These are phyloP conservation scores for Gastroboletus turbinatus DNA, from an alignment of 1,284 basidiomycete genomes.

Conservation along the genomic window DNA sequence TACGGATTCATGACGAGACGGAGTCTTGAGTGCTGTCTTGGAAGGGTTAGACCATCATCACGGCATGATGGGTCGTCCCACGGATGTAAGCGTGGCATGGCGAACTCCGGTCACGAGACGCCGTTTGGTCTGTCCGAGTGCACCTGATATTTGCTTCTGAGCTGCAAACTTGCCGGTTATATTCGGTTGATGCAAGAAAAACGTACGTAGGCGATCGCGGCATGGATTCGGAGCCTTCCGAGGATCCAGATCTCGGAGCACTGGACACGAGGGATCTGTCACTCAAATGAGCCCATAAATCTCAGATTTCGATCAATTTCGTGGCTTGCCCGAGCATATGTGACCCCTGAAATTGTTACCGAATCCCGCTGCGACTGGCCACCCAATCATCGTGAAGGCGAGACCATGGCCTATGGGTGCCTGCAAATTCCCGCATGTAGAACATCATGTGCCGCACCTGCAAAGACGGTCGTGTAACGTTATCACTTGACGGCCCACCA, in stretches of 20 bases:
- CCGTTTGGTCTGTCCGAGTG: slow-evolving; percentile 12
- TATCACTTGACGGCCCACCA: not conserved
- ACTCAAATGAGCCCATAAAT: slow-evolving; percentile 28
- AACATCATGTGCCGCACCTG: not conserved
- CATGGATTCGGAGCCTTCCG: slow-evolving; percentile 24
- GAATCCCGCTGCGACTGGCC: slow-evolving; percentile 3
- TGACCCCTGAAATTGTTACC: slow-evolving; percentile 25
- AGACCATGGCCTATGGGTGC: not conserved
- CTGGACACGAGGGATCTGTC: slow-evolving; percentile 14
- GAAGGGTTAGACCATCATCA: slow-evolving; percentile 32
- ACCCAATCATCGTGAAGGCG: slow-evolving; percentile 6
- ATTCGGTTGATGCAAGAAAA: slow-evolving; percentile 14
- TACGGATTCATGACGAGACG: slow-evolving; percentile 27
- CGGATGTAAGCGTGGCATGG: slow-evolving; percentile 20
- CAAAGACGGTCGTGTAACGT: not conserved
- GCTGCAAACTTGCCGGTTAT: slow-evolving; percentile 17
- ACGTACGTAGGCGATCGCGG: slow-evolving; percentile 23
- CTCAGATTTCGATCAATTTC: slow-evolving; percentile 29
- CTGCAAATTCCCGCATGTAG: not conserved
- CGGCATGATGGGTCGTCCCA: slow-evolving; percentile 31
- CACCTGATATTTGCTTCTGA: slow-evolving; percentile 11
- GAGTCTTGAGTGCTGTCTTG: slow-evolving; percentile 23
- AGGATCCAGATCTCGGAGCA: slow-evolving; percentile 24
- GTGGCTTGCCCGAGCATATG: slow-evolving; percentile 9
- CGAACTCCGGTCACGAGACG: slow-evolving; percentile 20